Evolutionary conservation across 2,329 filamentous ascomycete species (phyloP), one percentile per base, ranked within the genome.

Genomic region (Bretziella fagacearum): DNA sequence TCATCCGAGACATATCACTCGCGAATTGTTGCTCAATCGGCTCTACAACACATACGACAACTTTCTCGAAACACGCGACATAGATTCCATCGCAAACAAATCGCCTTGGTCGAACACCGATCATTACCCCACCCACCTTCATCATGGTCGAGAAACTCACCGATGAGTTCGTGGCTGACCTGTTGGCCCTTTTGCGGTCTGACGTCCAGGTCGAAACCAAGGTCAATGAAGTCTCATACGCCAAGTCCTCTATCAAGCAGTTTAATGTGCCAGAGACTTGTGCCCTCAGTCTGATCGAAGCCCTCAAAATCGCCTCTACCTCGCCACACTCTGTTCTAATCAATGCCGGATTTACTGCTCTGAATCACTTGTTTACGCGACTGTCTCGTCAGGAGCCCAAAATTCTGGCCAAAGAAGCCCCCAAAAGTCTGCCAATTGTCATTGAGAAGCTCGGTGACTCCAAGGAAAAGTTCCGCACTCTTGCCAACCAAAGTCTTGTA

Each of bases 201-300:
- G 48, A 50, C 13, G 55, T 70, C 73, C 30, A 70, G 76, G 42
- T 84, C 55, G 81, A 87, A 56, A 64, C 70, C 44, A 86, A 86
- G 59, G 71, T 85, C 53, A 68, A 75, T 53, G 72, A 74, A 46
- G 74, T 94, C 55, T 83, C 77, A 51, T 70, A 68, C 56, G 68
- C 87, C 63, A 93, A 94, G 64, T 86, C 83, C 36, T 75, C 78
- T 60, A 94, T 94, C 69, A 94, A 94, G 63, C 86, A 93, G 62
- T 81, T 83, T 60, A 86, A 86, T 65, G 84, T 94, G 39, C 84
- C 85, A 51, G 84, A 93, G 54, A 63, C 64, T 47, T 74, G 71
- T 56, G 73, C 93, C 55, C 64, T 75, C 22, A 69, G 75, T 49
- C 75, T 94, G 53, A 93, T 94, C 63, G 85, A 95, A 52, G 83